These are phyloP conservation scores for Fusarium setosum DNA, from an alignment of 2,329 filamentous ascomycete species.

Conservation along the genomic window DNA sequence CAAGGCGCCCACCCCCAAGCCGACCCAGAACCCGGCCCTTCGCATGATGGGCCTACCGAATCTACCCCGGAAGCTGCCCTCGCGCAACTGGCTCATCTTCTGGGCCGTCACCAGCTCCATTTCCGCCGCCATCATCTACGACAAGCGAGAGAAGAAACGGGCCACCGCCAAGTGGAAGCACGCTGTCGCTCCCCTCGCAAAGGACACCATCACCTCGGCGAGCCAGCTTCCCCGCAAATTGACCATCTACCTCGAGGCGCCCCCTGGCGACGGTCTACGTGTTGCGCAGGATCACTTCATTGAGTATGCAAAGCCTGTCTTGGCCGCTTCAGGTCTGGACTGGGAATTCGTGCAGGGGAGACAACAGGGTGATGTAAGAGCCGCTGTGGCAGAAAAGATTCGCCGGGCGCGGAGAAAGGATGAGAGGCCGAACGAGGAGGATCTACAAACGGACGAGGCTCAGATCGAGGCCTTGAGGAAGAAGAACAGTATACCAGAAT, in stretches of 20 bases:
- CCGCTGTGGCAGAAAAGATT: conserved; percentile 87
- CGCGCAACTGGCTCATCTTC: conserved; percentile 98
- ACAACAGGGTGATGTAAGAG: conserved; percentile 91
- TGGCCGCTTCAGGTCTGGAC: conserved; percentile 90
- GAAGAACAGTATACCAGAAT: conserved; percentile 75
- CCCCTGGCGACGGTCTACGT: conserved; percentile 87
- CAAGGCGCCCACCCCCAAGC: conserved; percentile 54
- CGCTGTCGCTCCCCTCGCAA: conserved; percentile 84
- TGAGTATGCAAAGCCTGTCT: conserved; percentile 93
- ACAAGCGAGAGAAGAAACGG: conserved; percentile 88
- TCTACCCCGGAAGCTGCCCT: conserved; percentile 86
- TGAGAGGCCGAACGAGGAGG: conserved; percentile 60
- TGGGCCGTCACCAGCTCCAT: conserved; percentile 82
- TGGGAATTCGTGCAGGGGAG: conserved; percentile 96
- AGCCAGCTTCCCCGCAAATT: conserved; percentile 84
- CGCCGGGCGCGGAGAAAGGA: conserved; percentile 75
- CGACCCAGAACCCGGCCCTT: conserved; percentile 74
- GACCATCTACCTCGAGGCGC: conserved; percentile 86
- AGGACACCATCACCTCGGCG: conserved; percentile 75
- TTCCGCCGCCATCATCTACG: conserved; percentile 86
- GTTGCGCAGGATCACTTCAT: conserved; percentile 94
- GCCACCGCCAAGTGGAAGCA: conserved; percentile 88
- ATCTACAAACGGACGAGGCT: conserved; percentile 62
- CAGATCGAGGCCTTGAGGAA: conserved; percentile 72
- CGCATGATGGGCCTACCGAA: conserved; percentile 87